These are phyloP conservation scores for Aspergillus calidoustus DNA, from an alignment of 2,329 filamentous ascomycete species.

Conservation along the genomic window DNA sequence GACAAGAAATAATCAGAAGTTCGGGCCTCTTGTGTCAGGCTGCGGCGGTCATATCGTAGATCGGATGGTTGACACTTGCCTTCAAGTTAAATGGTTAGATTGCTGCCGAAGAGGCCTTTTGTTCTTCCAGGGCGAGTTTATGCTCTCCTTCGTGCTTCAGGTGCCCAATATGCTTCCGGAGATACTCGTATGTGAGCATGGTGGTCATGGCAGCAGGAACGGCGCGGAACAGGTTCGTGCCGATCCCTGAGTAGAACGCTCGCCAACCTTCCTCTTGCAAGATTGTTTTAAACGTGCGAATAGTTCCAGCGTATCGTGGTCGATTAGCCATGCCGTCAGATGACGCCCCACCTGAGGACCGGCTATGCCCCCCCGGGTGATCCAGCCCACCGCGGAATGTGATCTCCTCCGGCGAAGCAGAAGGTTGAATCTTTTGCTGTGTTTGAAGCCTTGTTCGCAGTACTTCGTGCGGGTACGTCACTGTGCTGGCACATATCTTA, in stretches of 20 bases:
- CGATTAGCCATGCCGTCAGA: conserved; percentile 62
- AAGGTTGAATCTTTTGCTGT: conserved; percentile 70
- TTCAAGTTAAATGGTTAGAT: conserved; percentile 27
- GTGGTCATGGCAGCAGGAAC: conserved; percentile 96
- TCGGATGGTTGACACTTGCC: neutral
- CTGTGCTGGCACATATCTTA: conserved; percentile 91
- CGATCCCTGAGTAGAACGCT: conserved; percentile 96
- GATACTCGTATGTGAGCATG: conserved; percentile 93
- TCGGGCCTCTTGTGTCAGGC: neutral
- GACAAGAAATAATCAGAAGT: neutral
- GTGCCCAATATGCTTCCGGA: conserved; percentile 59
- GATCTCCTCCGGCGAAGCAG: conserved; percentile 55
- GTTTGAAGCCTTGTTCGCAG: conserved; percentile 92
- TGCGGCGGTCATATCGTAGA: neutral
- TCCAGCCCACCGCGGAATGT: conserved; percentile 49
- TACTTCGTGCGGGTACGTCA: conserved; percentile 97
- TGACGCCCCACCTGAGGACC: conserved; percentile 49
- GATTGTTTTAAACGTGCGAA: conserved; percentile 83
- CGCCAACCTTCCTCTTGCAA: conserved; percentile 90
- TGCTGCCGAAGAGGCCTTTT: conserved; percentile 21
- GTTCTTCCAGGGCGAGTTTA: conserved; percentile 31
- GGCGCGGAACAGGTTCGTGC: conserved; percentile 95
- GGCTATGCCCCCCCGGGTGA: conserved; percentile 50
- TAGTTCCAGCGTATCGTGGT: conserved; percentile 72
- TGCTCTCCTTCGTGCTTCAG: conserved; percentile 58